phyloP scores from a whole-genome alignment of 2,329 filamentous ascomycete species.

The Phyllosticta citriasiana region DNA sequence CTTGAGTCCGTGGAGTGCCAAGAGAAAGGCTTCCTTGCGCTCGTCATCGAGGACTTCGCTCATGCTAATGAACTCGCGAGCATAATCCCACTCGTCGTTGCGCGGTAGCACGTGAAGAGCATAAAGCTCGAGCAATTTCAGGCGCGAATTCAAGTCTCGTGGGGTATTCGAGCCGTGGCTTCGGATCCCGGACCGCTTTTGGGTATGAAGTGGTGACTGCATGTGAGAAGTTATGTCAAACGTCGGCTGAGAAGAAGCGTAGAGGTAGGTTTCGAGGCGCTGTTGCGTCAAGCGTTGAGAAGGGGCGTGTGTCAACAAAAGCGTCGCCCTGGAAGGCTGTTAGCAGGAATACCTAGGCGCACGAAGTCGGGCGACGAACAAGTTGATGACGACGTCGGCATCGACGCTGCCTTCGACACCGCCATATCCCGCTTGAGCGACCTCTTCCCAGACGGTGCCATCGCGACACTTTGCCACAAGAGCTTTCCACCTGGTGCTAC shows the following conservation, averaged over 20 bases:
- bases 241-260: slow-evolving; percentile 61
- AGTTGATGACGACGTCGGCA: slow-evolving; percentile 82
- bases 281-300: slow-evolving; percentile 78
- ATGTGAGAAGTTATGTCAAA: slow-evolving; percentile 62
- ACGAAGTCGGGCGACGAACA: slow-evolving; percentile 41
- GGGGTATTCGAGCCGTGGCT: slow-evolving; percentile 66
- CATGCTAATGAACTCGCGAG: slow-evolving; percentile 77
- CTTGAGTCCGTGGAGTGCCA: slow-evolving; percentile 71
- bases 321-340: slow-evolving; percentile 58
- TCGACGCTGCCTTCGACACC: slow-evolving; percentile 86
- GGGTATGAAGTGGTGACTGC: slow-evolving; percentile 30
- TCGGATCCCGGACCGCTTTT: slow-evolving; percentile 26
- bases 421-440: slow-evolving; percentile 77
- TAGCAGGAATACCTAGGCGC: neutral
- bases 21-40: slow-evolving; percentile 75
- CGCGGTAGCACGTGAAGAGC: slow-evolving; percentile 88
- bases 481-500: slow-evolving; percentile 71
- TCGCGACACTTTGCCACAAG: slow-evolving; percentile 78
- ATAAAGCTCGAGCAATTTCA: slow-evolving; percentile 92
- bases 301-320: slow-evolving; percentile 81
- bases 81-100: slow-evolving; percentile 94
- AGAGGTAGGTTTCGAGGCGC: slow-evolving; percentile 79
- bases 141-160: slow-evolving; percentile 69
- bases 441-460: slow-evolving; percentile 89
- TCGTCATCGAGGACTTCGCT: slow-evolving; percentile 88